These are phyloP conservation scores for Rhizopogon salebrosus DNA, from an alignment of 768 basidiomycete species.

Conservation along the genomic window DNA sequence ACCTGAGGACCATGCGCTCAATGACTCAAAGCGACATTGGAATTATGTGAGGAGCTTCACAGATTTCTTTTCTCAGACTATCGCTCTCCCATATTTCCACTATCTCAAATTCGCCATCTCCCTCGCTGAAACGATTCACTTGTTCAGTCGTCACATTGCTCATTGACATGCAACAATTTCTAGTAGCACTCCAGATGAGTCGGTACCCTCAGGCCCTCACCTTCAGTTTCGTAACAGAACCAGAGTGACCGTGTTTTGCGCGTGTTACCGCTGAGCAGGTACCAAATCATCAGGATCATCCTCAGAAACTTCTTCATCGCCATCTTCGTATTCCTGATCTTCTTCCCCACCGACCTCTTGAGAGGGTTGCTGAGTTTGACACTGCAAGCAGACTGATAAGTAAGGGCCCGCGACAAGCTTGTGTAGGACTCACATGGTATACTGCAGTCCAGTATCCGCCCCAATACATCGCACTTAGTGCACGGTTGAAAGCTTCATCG, in stretches of 20 bases:
- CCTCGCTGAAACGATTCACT: too few species aligned
- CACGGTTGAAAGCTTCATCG: conserved; percentile 75
- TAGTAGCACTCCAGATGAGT: background rate
- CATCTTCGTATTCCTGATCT: conserved; percentile 22
- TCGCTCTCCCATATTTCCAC: too few species aligned
- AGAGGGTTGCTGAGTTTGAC: conserved; percentile 23
- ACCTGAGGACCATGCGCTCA: too few species aligned
- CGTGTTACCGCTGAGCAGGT: conserved; percentile 23
- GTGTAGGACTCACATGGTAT: conserved; percentile 55
- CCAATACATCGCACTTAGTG: conserved; percentile 82
- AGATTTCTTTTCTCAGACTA: too few species aligned
- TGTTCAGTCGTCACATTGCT: background rate
- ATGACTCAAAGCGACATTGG: too few species aligned
- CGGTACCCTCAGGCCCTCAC: background rate
- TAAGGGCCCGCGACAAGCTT: background rate
- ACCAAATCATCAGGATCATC: conserved; percentile 21
- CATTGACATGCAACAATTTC: background rate
- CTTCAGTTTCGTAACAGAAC: background rate
- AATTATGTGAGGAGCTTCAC: too few species aligned
- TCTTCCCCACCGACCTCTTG: conserved; percentile 20
- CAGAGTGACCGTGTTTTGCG: background rate
- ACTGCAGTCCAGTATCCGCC: conserved; percentile 84
- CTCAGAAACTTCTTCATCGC: conserved; percentile 22
- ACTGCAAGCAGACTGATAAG: conserved; percentile 18
- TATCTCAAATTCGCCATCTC: too few species aligned